Base-by-base conservation (phyloP, 306 rosid genomes). In the Citrullus mucosospermus region DNA sequence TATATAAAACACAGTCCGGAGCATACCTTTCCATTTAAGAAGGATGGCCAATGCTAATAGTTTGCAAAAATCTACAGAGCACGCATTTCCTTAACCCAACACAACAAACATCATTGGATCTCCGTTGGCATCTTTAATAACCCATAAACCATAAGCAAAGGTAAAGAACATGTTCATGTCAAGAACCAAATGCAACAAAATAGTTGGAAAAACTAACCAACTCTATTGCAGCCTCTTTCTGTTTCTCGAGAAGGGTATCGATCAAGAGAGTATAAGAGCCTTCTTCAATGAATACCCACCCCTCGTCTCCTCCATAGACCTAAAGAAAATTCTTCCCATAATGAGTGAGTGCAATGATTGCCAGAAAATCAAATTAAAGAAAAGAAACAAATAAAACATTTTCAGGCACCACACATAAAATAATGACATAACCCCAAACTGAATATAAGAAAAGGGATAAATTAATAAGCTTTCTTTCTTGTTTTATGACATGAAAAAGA, bases 231-330 rank as follows among this genome's bases (percentile, higher is more conserved):
- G 41, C 80, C 12, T 44, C 22, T 9, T 41, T 57, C 59, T 48
- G 83, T 20, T 82, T 82, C 12, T 81, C 85, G 15, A 89, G 88
- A 13, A 91, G 76, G 6, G 82, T 25, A 0, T 91, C 86, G 13
- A 89, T 78, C 4, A 89, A 88, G 16, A 83, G 82, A 22, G 56
- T 59, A 81, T 89, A 91, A 68, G 85, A 70, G 3, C 57, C 74
- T 0, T 82, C 89, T 80, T 91, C 93, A 12, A 91, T 73, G 62
- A 89, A 91, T 13, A 59, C 59, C 93, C 93, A 91, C 0, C 91
- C 91, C 0, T 69, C 81, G 0, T 80, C 65, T 54, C 87, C 83
- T 3, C 86, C 90, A 59, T 89, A 91, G 62, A 88, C 82, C 92
- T 89, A 81, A 69, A 81, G 20, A 48, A 48, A 3, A 48, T 48